Evolutionary conservation across 2,329 filamentous ascomycete genomes (phyloP).

Genomic region (Grosmannia huntii): DNA sequence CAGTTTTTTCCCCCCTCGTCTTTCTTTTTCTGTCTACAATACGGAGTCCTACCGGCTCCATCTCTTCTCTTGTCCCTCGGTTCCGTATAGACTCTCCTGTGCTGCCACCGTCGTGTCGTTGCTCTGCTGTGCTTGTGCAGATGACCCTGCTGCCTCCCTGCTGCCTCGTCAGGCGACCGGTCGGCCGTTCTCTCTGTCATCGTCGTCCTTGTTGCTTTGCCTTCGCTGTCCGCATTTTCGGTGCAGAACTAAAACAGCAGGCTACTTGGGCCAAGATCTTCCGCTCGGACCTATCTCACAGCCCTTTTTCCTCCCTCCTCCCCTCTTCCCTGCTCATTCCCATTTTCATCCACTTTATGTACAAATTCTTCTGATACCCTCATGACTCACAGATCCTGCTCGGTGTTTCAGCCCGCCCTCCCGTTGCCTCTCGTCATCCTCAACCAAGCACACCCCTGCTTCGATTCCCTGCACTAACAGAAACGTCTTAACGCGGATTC

Average conservation of each 20-base stretch:
- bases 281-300: background rate
- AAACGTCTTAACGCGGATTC: constrained; percentile 20
- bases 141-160: background rate
- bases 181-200: background rate
- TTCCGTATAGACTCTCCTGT: background rate
- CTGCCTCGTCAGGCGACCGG: background rate
- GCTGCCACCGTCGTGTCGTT: background rate
- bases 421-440: background rate
- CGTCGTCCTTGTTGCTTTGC: background rate
- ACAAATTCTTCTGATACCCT: background rate
- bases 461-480: background rate
- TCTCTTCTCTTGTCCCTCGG: background rate
- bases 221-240: background rate
- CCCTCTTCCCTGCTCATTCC: background rate
- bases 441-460: background rate
- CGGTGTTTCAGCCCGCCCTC: background rate
- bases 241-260: background rate
- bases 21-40: background rate
- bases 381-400: background rate
- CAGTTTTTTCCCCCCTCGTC: background rate
- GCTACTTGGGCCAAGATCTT: background rate
- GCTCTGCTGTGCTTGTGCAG: background rate
- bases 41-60: background rate
- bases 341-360: background rate
- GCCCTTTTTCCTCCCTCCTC: background rate